Base-by-base conservation (phyloP, 768 basidiomycete species). In the Hygrocybe punicea region DNA sequence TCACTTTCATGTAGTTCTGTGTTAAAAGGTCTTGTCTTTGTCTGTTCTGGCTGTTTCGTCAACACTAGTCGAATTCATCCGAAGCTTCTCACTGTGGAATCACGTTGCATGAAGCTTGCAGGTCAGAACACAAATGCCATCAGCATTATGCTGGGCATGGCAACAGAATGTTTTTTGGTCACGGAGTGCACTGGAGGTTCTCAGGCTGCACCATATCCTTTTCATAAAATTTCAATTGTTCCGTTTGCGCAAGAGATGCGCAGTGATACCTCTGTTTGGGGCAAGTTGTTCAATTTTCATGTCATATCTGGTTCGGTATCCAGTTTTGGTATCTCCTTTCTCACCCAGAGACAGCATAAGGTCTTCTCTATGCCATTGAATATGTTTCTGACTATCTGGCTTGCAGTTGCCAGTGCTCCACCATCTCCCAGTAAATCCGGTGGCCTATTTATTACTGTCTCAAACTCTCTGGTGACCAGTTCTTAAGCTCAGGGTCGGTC, bases 101-200 rank as follows among this genome's bases (percentile, higher is more conserved):
- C 35, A 4, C 11, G n/a, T 16, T 37, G 49, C 9, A 5, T 57
- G 34, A 49, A 51, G 36, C 1, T 57, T 5, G 51, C 50, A 6
- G 42, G 39, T 17, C 23, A 33, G 14, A 53, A 44, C n/a, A 21
- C 21, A 4, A 25, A 52, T 33, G 57, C 51, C 1, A 17, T 53
- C 3, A 34, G 51, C 17, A 44, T 58, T 7, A 58, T 58, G 57
- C 23, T 58, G 3, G 57, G 57, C 24, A 17, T 53, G 39, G 57
- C 51, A n/a, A 58, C 57, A 2, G 57, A 58, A 4, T 40, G 50
- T 36, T 23, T 21, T 25, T 19, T 58, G 10, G 33, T 58, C 13
- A 21, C 16, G 4, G 14, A 21, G 16, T 16, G 19, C 19, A 4
- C 40, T 42, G 19, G 10, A 7, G 8, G 40, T 16, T 40, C 29